Conservation (phyloP, 768 basidiomycete genomes). For the Hypholoma fasciculare region DNA sequence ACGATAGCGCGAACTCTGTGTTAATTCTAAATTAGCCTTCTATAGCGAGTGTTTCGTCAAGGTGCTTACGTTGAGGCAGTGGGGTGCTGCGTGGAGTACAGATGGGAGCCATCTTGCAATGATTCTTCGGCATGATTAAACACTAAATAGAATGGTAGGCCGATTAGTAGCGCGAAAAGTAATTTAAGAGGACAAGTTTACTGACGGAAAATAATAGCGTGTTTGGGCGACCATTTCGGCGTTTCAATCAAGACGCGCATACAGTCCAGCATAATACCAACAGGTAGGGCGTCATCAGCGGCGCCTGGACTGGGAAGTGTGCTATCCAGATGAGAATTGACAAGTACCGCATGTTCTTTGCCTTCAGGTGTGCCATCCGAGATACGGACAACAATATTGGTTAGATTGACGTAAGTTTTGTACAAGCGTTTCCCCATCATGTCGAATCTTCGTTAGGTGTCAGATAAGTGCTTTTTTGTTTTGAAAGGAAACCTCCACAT, state of each 20-base stretch:
- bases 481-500: constrained; percentile 24
- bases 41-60: background rate
- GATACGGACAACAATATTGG: constrained; percentile 86
- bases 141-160: constrained; percentile 44
- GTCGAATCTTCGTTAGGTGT: constrained; percentile 64
- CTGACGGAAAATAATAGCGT: constrained; percentile 83
- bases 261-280: constrained; percentile 91
- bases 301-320: constrained; percentile 89
- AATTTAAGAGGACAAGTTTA: constrained; percentile 10
- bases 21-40: background rate
- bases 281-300: constrained; percentile 84
- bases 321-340: constrained; percentile 89
- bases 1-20: constrained; percentile 78
- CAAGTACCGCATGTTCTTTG: constrained; percentile 81
- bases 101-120: constrained; percentile 91
- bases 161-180: background rate
- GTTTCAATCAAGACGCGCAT: constrained; percentile 75
- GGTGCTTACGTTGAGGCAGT: constrained; percentile 61
- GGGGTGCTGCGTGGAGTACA: constrained; percentile 90
- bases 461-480: background rate
- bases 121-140: constrained; percentile 97
- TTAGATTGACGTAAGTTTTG: constrained; percentile 85
- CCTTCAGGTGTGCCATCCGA: constrained; percentile 72
- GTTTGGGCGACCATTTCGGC: constrained; percentile 68
- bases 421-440: constrained; percentile 86